Evolutionary conservation across 2,329 filamentous ascomycete genomes (phyloP).

Genomic region (Cladosporium sp.): DNA sequence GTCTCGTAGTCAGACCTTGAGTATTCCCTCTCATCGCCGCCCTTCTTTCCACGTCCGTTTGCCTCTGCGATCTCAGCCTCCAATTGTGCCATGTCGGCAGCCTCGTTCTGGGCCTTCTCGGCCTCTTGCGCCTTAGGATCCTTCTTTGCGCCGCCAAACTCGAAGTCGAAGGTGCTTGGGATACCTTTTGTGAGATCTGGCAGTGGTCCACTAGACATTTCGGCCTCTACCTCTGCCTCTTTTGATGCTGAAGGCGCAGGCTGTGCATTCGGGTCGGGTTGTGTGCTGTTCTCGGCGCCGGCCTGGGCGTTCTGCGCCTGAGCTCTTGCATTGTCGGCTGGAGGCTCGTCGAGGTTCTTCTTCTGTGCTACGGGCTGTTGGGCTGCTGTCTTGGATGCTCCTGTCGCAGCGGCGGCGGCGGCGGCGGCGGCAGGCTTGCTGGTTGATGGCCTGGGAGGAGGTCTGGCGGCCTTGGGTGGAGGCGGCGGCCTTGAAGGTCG

Average conservation of each 20-base stretch:
- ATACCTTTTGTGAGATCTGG: constrained; percentile 94
- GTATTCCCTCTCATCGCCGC: constrained; percentile 60
- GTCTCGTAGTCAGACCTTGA: constrained; percentile 84
- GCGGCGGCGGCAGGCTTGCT: constrained; percentile 6
- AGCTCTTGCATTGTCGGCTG: constrained; percentile 29
- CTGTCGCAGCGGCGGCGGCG: constrained; percentile 6
- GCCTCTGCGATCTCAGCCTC: constrained; percentile 32
- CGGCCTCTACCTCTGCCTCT: constrained; percentile 19
- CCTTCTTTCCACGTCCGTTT: constrained; percentile 40
- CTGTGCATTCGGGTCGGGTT: constrained; percentile 23
- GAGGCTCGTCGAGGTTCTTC: constrained; percentile 32
- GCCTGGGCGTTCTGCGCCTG: constrained; percentile 32
- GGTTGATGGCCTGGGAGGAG: constrained; percentile 8
- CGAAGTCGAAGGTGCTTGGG: constrained; percentile 82
- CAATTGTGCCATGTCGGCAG: constrained; percentile 31
- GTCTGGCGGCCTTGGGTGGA: constrained; percentile 14
- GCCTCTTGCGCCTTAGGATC: constrained; percentile 20
- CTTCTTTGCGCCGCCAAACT: constrained; percentile 55
- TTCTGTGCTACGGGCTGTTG: constrained; percentile 35
- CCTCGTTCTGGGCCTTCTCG: constrained; percentile 26
- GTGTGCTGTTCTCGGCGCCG: constrained; percentile 29
- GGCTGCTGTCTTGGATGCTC: constrained; percentile 10
- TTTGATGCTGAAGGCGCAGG: constrained; percentile 23
- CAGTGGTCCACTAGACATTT: constrained; percentile 58
- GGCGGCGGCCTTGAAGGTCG: constrained; percentile 16